Evolutionary conservation across 306 rosid species (phyloP).

Genomic region (Sindora glabra): DNA sequence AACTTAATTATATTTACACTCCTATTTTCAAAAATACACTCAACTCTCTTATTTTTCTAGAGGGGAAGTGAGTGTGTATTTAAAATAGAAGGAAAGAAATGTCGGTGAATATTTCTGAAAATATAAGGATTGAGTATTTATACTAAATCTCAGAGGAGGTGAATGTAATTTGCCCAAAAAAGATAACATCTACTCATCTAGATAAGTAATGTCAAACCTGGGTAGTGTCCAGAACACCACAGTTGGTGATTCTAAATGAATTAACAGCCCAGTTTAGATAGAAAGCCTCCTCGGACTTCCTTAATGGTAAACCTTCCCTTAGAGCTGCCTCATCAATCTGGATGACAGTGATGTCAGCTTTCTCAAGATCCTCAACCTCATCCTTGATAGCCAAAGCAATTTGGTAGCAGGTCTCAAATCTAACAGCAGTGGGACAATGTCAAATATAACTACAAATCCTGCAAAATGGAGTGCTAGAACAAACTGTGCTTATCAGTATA

Average conservation of each 20-base stretch:
- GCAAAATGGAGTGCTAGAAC: not conserved
- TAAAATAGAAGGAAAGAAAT: no score
- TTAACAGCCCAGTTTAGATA: slow-evolving; percentile 56
- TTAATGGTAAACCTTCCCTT: slow-evolving; percentile 56
- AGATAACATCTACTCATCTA: no score
- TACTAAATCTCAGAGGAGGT: no score
- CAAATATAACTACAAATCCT: not conserved
- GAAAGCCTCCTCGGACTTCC: slow-evolving; percentile 53
- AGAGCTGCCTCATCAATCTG: slow-evolving; percentile 70
- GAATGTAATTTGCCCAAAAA: no score
- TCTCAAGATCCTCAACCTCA: slow-evolving; percentile 63
- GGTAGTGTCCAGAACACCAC: slow-evolving; percentile 46
- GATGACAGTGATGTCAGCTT: slow-evolving; percentile 46
- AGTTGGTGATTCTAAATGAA: slow-evolving; percentile 63
- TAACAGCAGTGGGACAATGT: not conserved
- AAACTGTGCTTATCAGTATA: not conserved
- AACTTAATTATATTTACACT: no score
- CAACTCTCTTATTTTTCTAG: no score
- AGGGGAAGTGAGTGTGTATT: no score
- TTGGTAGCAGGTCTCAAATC: slow-evolving; percentile 59
- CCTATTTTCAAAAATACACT: no score
- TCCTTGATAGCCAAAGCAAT: slow-evolving; percentile 65
- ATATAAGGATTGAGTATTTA: no score
- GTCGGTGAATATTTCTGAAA: no score
- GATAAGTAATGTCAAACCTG: slow-evolving; percentile 32